Conservation (phyloP, 2,329 filamentous ascomycete species). For the Penicillium sp. region DNA sequence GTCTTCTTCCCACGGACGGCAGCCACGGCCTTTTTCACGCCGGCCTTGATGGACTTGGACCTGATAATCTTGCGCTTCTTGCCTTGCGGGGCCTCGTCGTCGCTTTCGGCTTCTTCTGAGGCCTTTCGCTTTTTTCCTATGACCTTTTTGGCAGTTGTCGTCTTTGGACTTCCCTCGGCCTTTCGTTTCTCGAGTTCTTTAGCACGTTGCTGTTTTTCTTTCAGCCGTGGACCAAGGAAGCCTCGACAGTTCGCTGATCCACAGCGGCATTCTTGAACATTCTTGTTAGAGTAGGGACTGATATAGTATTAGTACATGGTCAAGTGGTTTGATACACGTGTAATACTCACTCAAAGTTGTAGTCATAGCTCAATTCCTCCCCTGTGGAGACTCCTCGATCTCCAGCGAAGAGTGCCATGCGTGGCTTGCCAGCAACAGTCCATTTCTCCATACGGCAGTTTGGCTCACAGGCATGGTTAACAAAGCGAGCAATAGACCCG, state of each 20-base stretch:
- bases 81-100: not conserved
- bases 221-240: conserved; percentile 56
- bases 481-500: conserved; percentile 93
- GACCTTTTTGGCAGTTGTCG: conserved; percentile 23
- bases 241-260: conserved; percentile 61
- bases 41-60: conserved; percentile 30
- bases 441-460: conserved; percentile 99
- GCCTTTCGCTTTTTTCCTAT: conserved; percentile 34
- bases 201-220: conserved; percentile 43
- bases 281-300: conserved; percentile 58
- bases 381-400: conserved; percentile 87
- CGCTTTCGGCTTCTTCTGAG: conserved; percentile 1
- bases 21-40: conserved; percentile 27
- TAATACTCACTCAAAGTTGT: conserved; percentile 63
- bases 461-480: conserved; percentile 95
- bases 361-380: conserved; percentile 94
- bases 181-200: conserved; percentile 28
- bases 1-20: conserved; percentile 18
- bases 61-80: conserved; percentile 29
- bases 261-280: conserved; percentile 63
- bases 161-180: conserved; percentile 18
- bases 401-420: conserved; percentile 95
- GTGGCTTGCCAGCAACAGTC: conserved; percentile 88
- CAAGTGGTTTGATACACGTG: not conserved
- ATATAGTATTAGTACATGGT: conserved; percentile 9